Evolutionary conservation across 2,329 filamentous ascomycete species (phyloP).

Genomic region (Cladophialophora yegresii): DNA sequence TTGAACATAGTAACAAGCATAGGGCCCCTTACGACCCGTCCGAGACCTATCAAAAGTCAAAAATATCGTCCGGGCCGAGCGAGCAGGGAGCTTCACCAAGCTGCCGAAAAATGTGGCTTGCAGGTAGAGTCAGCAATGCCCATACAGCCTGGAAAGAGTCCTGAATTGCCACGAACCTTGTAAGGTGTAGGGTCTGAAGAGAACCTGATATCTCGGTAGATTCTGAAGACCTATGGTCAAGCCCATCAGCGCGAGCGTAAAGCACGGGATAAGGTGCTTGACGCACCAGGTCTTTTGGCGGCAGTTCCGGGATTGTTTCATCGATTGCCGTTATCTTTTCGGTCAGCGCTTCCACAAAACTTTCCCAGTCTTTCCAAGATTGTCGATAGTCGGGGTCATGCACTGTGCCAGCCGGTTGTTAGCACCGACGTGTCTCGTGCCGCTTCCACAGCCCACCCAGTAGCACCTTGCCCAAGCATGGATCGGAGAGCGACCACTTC

Average conservation of each 20-base stretch:
- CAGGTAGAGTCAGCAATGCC: conserved; percentile 9
- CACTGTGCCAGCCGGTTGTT: conserved; percentile 51
- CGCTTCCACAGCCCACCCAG: neutral
- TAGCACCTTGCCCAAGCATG: neutral
- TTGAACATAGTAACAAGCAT: conserved; percentile 87
- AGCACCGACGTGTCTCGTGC: neutral
- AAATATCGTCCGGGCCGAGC: neutral
- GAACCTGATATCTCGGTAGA: conserved; percentile 84
- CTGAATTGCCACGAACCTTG: conserved; percentile 61
- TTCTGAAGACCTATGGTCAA: conserved; percentile 68
- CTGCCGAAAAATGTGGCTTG: conserved; percentile 77
- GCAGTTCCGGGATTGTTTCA: conserved; percentile 81
- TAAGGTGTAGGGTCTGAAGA: conserved; percentile 77
- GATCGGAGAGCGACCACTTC: conserved; percentile 43
- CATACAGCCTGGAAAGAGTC: conserved; percentile 12
- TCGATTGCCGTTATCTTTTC: conserved; percentile 71
- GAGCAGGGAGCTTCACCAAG: conserved; percentile 59
- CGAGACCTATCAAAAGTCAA: conserved; percentile 61
- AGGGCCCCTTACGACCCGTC: conserved; percentile 82
- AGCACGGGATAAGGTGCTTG: neutral
- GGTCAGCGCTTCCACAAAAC: conserved; percentile 72
- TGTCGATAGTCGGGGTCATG: conserved; percentile 78
- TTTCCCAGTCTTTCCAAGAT: conserved; percentile 77
- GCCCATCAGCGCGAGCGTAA: conserved; percentile 19
- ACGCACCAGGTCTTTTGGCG: conserved; percentile 74